Evolutionary conservation across 2,329 filamentous ascomycete species (phyloP), one percentile per base, ranked within the genome.

Genomic region (Aureobasidium sp.): DNA sequence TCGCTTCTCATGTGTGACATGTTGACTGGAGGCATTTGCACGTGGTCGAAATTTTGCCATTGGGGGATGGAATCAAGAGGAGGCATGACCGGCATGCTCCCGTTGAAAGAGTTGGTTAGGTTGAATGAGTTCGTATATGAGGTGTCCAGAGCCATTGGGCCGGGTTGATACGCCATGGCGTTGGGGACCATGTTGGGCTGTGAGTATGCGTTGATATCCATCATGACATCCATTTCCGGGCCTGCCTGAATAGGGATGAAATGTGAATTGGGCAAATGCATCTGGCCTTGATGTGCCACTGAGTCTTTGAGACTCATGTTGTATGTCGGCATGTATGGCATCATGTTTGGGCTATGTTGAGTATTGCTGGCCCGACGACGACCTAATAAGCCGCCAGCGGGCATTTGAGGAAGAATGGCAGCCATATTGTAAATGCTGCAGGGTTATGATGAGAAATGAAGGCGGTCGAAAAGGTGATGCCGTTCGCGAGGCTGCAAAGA

Each of bases 1-100:
- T 62, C 58, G 39, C 55, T 55, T 66, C 65, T 58, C 61, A 58
- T 56, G 10, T 57, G 40, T 11, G 57, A 50, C 24, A 53, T 39
- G n/a, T 53, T 53, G 34, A 60, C 51, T 10, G 53, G 39, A 10
- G 29, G 19, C 34, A 41, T 25, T 8, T 39, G 38, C 38, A 55
- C 39, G 11, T 55, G 34, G 25, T 30, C 32, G 11, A 24, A 55
- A n/a, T 17, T 37, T 8, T 42, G 53, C 53, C 53, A 55, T 25
- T 39, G 42, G 7, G 32, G 34, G 10, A 49, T 22, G n/a, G 40
- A 30, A 10, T 47, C 27, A 7, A 54, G 14, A n/a, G 21, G 35
- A 19, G 35, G 42, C 34, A 54, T 17, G 17, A 30, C 38, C 29
- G 44, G 53, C 38, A 55, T 49, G 45, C 45, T 50, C 21, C 17